These are phyloP conservation scores for Arachis monticola DNA, from an alignment of 331 rosid species.

Conservation along the genomic window DNA sequence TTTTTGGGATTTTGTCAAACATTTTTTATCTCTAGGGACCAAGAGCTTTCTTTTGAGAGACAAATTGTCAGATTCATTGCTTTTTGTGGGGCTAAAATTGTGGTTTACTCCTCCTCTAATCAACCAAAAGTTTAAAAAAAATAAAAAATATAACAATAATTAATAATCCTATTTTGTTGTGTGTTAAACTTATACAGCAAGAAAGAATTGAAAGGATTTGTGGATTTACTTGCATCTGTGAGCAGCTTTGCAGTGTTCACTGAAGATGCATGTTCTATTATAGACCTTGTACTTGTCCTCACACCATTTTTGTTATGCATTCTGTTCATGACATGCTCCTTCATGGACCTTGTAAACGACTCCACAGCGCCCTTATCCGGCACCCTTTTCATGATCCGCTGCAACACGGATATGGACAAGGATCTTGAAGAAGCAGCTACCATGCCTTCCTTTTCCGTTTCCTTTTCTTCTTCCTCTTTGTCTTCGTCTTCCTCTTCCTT, in stretches of 20 bases:
- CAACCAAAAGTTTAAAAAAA: not conserved
- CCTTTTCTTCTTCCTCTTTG: conserved; percentile 29
- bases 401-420: conserved; percentile 36
- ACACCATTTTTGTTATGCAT: conserved; percentile 21
- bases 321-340: conserved; percentile 48
- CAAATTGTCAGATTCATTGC: too few relatives aligned
- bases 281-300: conserved; percentile 60
- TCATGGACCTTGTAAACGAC: conserved; percentile 44
- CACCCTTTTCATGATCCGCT: conserved; percentile 49
- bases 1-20: too few relatives aligned
- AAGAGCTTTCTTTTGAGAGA: too few relatives aligned
- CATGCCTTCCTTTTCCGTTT: too few relatives aligned
- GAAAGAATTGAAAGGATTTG: conserved; percentile 34
- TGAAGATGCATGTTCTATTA: conserved; percentile 60
- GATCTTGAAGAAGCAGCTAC: conserved; percentile 26
- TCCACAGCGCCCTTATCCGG: conserved; percentile 41
- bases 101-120: not conserved
- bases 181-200: not conserved
- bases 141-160: not conserved
- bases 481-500: conserved; percentile 24
- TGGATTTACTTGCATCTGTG: conserved; percentile 84
- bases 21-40: too few relatives aligned
- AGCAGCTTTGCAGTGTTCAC: conserved; percentile 80
- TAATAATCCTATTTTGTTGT: not conserved
- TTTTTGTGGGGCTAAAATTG: too few relatives aligned